phyloP scores from a whole-genome alignment of 305 asterid species.

The Fraxinus floribunda region DNA sequence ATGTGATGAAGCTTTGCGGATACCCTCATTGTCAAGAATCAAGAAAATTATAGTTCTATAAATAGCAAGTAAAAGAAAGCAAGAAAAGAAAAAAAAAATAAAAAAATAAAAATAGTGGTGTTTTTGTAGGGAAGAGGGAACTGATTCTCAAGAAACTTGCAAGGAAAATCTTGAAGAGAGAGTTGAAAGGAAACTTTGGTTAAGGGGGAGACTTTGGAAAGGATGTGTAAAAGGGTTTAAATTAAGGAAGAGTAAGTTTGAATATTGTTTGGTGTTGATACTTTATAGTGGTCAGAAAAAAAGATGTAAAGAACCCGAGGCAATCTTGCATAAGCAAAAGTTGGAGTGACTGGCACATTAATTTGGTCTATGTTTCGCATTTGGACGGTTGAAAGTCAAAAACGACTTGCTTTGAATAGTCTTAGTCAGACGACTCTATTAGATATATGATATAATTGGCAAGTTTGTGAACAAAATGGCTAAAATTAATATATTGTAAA shows the following conservation, averaged over 20 bases:
- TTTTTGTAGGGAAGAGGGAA: conserved; percentile 42
- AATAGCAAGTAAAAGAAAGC: conserved; percentile 23
- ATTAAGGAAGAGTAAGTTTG: conserved; percentile 28
- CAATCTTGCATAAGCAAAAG: background rate
- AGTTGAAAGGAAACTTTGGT: conserved; percentile 24
- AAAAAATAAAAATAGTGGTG: conserved; percentile 4
- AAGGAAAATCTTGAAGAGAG: conserved; percentile 29
- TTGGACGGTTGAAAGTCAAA: background rate
- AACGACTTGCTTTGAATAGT: background rate
- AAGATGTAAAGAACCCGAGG: background rate
- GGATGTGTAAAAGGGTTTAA: background rate
- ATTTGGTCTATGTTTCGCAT: background rate
- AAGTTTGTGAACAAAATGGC: too few species aligned
- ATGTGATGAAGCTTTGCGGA: conserved; percentile 36
- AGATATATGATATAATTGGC: too few species aligned
- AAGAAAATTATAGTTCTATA: conserved; percentile 23
- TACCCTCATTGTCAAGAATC: conserved; percentile 39
- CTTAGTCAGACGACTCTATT: background rate
- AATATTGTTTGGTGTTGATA: conserved; percentile 27
- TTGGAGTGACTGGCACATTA: background rate
- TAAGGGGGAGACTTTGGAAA: background rate
- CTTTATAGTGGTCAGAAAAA: conserved; percentile 7
- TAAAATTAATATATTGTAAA: too few species aligned
- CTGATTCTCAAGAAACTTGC: conserved; percentile 47
- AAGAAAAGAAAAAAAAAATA: too few species aligned